Evolutionary conservation across 2,329 filamentous ascomycete genomes (phyloP).

Genomic region (Hymenoscyphus infarciens): DNA sequence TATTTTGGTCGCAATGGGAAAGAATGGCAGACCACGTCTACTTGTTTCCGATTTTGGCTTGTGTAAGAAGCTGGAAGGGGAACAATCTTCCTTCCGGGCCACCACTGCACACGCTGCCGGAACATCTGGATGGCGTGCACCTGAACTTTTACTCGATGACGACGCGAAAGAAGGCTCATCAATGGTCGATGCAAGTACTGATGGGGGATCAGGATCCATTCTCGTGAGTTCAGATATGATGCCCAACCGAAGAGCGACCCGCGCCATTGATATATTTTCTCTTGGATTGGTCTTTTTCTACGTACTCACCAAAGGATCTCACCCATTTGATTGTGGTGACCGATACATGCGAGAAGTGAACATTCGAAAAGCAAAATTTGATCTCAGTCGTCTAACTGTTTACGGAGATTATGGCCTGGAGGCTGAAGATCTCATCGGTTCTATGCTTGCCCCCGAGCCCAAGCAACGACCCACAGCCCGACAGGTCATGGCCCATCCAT

Average conservation of each 20-base stretch:
- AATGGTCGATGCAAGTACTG: constrained; percentile 49
- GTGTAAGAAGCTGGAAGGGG: constrained; percentile 93
- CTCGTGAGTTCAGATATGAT: constrained; percentile 55
- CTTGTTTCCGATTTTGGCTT: constrained; percentile 97
- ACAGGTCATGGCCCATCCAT: constrained; percentile 86
- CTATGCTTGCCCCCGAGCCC: constrained; percentile 64
- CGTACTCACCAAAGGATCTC: constrained; percentile 86
- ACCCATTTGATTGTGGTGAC: constrained; percentile 92
- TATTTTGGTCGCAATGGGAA: constrained; percentile 77
- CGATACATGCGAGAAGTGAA: constrained; percentile 96
- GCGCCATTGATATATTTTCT: constrained; percentile 96
- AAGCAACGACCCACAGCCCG: constrained; percentile 64
- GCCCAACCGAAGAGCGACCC: constrained; percentile 76
- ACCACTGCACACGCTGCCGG: constrained; percentile 91
- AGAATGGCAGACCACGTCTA: constrained; percentile 70
- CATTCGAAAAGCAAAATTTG: constrained; percentile 84
- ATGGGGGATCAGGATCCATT: constrained; percentile 59
- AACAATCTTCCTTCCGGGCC: constrained; percentile 90
- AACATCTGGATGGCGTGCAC: constrained; percentile 94
- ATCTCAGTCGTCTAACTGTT: constrained; percentile 65
- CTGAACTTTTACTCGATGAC: constrained; percentile 83
- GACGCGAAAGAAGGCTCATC: constrained; percentile 53
- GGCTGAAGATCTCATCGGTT: constrained; percentile 78
- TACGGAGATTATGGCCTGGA: constrained; percentile 83
- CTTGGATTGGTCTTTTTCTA: constrained; percentile 98